A percentile compares a stretch with the other conserved stretches of the same genome.
phyloP scores from a whole-genome alignment of 768 basidiomycete species.

The Panaeolus cyanescens region DNA sequence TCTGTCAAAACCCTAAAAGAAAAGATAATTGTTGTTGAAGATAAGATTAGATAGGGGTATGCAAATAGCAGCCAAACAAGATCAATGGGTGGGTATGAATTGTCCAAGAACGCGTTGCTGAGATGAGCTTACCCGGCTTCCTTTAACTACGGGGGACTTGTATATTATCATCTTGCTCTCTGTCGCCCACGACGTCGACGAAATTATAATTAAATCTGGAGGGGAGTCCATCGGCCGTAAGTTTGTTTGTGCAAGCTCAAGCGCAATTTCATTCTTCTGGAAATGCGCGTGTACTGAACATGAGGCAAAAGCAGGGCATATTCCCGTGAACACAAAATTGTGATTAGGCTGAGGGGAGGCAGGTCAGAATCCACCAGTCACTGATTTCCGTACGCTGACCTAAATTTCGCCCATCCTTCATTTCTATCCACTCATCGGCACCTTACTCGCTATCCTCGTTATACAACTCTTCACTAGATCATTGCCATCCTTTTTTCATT shows the following conservation, averaged over 20 bases:
- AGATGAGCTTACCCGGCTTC: slow-evolving; percentile 3
- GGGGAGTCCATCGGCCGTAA: slow-evolving; percentile 1
- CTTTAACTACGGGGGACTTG: background rate
- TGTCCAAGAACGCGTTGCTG: slow-evolving; percentile 1
- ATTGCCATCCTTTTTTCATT: slow-evolving; percentile 4
- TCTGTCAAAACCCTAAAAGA: background rate
- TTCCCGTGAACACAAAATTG: slow-evolving; percentile 3
- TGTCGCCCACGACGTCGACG: slow-evolving; percentile 1
- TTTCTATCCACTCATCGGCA: background rate
- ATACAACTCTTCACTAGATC: background rate
- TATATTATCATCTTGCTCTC: background rate
- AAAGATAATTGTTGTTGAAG: background rate
- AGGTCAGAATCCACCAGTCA: slow-evolving; percentile 1
- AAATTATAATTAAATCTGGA: background rate
- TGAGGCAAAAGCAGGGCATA: slow-evolving; percentile 3
- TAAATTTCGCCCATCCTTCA: slow-evolving; percentile 3
- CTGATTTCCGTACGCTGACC: slow-evolving; percentile 1
- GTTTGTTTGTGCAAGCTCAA: slow-evolving; percentile 4
- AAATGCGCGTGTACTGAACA: slow-evolving; percentile 1
- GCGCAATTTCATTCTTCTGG: slow-evolving; percentile 2
- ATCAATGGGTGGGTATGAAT: background rate
- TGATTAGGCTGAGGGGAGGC: slow-evolving; percentile 1
- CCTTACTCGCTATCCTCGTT: background rate
- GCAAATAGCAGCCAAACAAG: background rate
- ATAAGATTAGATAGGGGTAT: slow-evolving; percentile 2